Evolutionary conservation across 2,329 filamentous ascomycete genomes (phyloP), one percentile per base, ranked within the genome.

Genomic region (Paraphaeosphaeria sporulosa): DNA sequence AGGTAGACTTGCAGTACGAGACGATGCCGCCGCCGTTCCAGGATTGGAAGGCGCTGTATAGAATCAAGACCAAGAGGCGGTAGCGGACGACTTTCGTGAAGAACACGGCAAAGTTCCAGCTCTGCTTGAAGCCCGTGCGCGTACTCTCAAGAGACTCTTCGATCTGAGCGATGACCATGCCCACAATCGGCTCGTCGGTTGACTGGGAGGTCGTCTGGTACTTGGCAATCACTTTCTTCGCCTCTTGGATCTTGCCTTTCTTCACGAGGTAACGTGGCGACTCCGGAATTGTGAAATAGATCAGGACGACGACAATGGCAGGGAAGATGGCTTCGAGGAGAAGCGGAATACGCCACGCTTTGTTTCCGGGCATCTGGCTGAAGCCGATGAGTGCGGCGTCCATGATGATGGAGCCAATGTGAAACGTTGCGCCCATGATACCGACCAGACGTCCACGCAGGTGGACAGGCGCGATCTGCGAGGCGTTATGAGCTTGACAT

Each of bases 21-120:
- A 82, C 80, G 60, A 82, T 81, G n/a, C 79, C 77, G 42, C 80
- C 80, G 10, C 80, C 80, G 51, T 81, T 82, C 81, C 81, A 82
- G 56, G 80, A 78, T 62, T 82, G 80, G 66, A 82, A 82, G 49
- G 80, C 58, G 1, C 79, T 82, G 64, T 84, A 84, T 9, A 84
- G 67, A 19, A 80, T 64, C 15, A 84, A 66, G 10, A 83, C 78
- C 1, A 83, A 57, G 4, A 83, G 71, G 25, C 82, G 76, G 63
- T 78, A 84, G 42, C 79, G 70, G 13, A 80, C 81, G 1, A 74
- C 64, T 64, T 76, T 79, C 15, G 78, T 82, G 67, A 83, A 79
- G 65, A 84, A 83, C 42, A 80, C 78, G 7, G 80, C 76, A 64
- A 78, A 83, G 60, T 83, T 80, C 77, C 80, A 83, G 54, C 77